Conservation (phyloP, 2,329 filamentous ascomycete species). For the Paraphaeosphaeria minitans region DNA sequence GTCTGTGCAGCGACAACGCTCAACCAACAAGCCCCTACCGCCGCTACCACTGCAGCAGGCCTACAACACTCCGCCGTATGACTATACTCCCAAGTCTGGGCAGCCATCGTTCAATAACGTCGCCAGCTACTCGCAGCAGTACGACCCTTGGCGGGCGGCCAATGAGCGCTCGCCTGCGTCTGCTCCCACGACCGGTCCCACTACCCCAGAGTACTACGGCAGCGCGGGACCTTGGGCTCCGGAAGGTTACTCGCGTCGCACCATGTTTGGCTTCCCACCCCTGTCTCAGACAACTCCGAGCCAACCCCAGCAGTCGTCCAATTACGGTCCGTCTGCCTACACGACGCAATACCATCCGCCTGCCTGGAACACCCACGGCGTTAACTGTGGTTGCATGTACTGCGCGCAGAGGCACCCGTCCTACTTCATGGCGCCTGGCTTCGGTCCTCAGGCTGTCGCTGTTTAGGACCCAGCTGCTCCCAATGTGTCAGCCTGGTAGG, state of each 20-base stretch:
- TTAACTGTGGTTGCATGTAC: constrained; percentile 46
- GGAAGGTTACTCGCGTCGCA: constrained; percentile 49
- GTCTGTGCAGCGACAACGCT: constrained; percentile 60
- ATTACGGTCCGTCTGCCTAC: constrained; percentile 43
- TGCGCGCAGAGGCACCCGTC: constrained; percentile 45
- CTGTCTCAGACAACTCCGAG: constrained; percentile 40
- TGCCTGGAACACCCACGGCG: constrained; percentile 45
- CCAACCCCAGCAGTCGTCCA: constrained; percentile 47
- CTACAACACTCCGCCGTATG: constrained; percentile 43
- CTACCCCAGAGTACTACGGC: constrained; percentile 60
- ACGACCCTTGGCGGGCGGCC: constrained; percentile 51
- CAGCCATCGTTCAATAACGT: constrained; percentile 45
- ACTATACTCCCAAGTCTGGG: constrained; percentile 43
- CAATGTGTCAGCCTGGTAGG: constrained; percentile 1
- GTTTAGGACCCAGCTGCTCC: constrained; percentile 23
- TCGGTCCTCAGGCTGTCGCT: constrained; percentile 46
- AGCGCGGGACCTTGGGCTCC: constrained; percentile 56
- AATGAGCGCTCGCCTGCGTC: constrained; percentile 59
- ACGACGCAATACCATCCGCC: constrained; percentile 42
- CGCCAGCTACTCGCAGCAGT: constrained; percentile 43
- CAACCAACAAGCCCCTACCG: constrained; percentile 54
- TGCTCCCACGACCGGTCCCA: constrained; percentile 58
- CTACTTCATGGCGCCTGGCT: constrained; percentile 47
- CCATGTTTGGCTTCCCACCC: constrained; percentile 49
- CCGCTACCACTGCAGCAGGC: constrained; percentile 48